A percentile compares a stretch with the other conserved stretches of the same genome.
These are phyloP conservation scores for Thelonectria blattea DNA, from an alignment of 2,329 filamentous ascomycete species.

Conservation along the genomic window DNA sequence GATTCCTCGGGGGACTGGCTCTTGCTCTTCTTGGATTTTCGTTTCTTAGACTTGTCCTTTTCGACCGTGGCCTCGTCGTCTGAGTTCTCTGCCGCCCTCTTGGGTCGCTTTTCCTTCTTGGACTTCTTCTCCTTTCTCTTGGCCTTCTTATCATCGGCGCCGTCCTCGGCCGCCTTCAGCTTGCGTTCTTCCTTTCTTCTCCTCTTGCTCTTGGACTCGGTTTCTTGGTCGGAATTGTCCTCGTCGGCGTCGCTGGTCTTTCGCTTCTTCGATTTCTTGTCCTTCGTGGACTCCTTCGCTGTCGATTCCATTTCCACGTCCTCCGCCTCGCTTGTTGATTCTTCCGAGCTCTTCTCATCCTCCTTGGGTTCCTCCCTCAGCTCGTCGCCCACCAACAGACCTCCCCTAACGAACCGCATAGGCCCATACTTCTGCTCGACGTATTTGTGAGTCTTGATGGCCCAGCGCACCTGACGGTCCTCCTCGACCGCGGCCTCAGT, in stretches of 20 bases:
- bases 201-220: conserved; percentile 45
- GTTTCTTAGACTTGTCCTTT: conserved; percentile 42
- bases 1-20: conserved; percentile 36
- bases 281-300: conserved; percentile 44
- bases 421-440: conserved; percentile 77
- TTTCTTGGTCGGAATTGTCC: conserved; percentile 40
- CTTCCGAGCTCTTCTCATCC: conserved; percentile 18
- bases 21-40: conserved; percentile 43
- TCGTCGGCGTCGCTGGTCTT: conserved; percentile 51
- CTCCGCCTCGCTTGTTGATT: conserved; percentile 7
- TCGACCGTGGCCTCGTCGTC: conserved; percentile 32
- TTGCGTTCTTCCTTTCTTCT: conserved; percentile 46
- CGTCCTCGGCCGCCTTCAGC: conserved; percentile 39
- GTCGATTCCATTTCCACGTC: conserved; percentile 33
- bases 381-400: conserved; percentile 67
- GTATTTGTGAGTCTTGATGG: conserved; percentile 75
- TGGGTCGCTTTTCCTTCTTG: conserved; percentile 49
- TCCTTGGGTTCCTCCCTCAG: conserved; percentile 49
- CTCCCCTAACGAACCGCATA: conserved; percentile 89
- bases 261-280: conserved; percentile 57
- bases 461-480: conserved; percentile 71
- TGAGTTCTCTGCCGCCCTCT: conserved; percentile 30
- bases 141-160: conserved; percentile 24
- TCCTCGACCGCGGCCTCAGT: conserved; percentile 73
- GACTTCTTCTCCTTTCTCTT: conserved; percentile 42